Conservation (phyloP, 2,329 filamentous ascomycete species). For the Nigrograna mackinnonii region DNA sequence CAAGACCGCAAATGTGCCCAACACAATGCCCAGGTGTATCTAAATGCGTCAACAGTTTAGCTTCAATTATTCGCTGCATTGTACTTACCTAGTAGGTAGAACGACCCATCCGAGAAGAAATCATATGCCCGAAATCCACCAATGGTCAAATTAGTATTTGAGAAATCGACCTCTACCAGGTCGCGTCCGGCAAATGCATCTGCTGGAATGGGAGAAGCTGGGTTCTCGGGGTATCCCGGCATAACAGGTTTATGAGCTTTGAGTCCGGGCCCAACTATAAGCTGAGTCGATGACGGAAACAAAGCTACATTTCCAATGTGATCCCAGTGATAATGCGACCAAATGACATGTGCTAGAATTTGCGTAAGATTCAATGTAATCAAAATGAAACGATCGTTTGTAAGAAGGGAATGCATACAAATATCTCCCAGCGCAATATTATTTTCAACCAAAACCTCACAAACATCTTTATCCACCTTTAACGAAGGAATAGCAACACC, state of each 20-base stretch:
- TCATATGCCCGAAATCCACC: slow-evolving; percentile 52
- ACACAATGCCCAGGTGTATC: neutral
- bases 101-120: slow-evolving; percentile 20
- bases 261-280: slow-evolving; percentile 59
- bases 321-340: slow-evolving; percentile 53
- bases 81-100: too few relatives aligned
- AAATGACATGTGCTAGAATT: slow-evolving; percentile 45
- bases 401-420: too few relatives aligned
- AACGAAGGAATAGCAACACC: slow-evolving; percentile 14
- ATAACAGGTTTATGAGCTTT: slow-evolving; percentile 45
- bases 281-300: slow-evolving; percentile 49
- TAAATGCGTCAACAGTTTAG: too few relatives aligned
- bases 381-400: too few relatives aligned
- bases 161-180: slow-evolving; percentile 12
- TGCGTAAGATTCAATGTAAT: too few relatives aligned
- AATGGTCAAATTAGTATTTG: slow-evolving; percentile 33
- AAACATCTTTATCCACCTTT: slow-evolving; percentile 15
- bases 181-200: slow-evolving; percentile 10
- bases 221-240: slow-evolving; percentile 50
- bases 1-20: neutral
- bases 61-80: too few relatives aligned
- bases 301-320: slow-evolving; percentile 54
- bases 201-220: slow-evolving; percentile 12
- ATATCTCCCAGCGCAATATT: slow-evolving; percentile 12
- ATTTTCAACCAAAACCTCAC: slow-evolving; percentile 23